Conservation (phyloP, 345 rosid species). For the Melaleuca alternifolia region DNA sequence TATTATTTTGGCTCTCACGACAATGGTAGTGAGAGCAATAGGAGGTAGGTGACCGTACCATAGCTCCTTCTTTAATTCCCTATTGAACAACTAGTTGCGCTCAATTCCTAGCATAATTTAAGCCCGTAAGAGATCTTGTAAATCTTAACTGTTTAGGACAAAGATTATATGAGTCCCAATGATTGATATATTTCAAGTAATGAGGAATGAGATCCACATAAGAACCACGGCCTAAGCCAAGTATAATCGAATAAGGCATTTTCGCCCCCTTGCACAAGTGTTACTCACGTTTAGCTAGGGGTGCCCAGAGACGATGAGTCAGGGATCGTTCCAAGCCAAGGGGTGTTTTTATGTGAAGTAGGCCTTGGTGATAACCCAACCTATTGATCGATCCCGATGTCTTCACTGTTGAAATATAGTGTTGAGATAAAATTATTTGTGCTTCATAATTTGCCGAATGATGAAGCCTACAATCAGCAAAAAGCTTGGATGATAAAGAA, state of each 20-base stretch:
- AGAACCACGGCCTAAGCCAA: not conserved
- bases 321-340: not conserved
- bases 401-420: not conserved
- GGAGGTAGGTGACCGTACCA: not conserved
- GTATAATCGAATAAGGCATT: not conserved
- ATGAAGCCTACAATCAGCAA: not conserved
- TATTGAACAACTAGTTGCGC: not conserved
- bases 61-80: not conserved
- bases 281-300: not conserved
- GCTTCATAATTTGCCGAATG: not conserved
- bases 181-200: not conserved
- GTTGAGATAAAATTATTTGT: not conserved
- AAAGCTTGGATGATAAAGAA: not conserved
- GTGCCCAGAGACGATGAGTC: not conserved
- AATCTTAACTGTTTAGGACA: not conserved
- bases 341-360: not conserved
- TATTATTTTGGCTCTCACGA: not conserved
- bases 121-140: not conserved
- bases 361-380: not conserved
- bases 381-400: not conserved
- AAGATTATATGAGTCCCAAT: not conserved
- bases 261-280: not conserved
- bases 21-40: not conserved
- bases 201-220: not conserved
- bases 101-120: not conserved